These are phyloP conservation scores for Sistotremastrum niveocremeum DNA, from an alignment of 768 basidiomycete genomes.

Conservation along the genomic window DNA sequence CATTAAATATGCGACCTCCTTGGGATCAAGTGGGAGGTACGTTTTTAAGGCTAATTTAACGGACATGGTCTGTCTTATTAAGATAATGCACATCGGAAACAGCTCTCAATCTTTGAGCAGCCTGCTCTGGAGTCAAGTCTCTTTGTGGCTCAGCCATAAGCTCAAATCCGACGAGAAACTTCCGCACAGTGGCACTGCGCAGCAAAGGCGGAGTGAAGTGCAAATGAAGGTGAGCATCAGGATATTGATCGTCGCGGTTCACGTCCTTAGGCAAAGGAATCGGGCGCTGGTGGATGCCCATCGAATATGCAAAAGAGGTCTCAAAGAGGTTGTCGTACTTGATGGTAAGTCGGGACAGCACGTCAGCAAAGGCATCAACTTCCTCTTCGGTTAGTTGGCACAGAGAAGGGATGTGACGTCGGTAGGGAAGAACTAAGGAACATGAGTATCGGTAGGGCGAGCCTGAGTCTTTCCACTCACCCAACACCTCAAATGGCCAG, in stretches of 20 bases:
- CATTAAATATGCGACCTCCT: no score
- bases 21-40: no score
- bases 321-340: slow-evolving; percentile 71
- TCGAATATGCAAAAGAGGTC: slow-evolving; percentile 86
- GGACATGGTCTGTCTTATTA: slow-evolving; percentile 3
- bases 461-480: slow-evolving; percentile 25
- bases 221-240: slow-evolving; percentile 70
- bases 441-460: background rate
- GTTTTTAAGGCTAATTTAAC: no score
- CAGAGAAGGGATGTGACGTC: slow-evolving; percentile 66
- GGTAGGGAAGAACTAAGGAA: slow-evolving; percentile 54
- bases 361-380: slow-evolving; percentile 46
- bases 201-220: slow-evolving; percentile 81
- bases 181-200: slow-evolving; percentile 67
- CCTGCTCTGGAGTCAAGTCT: slow-evolving; percentile 82
- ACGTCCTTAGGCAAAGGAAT: slow-evolving; percentile 27
- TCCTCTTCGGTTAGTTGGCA: slow-evolving; percentile 47
- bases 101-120: slow-evolving; percentile 48
- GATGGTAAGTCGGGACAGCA: slow-evolving; percentile 49
- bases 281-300: slow-evolving; percentile 87
- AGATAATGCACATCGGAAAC: slow-evolving; percentile 52
- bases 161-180: slow-evolving; percentile 88
- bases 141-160: slow-evolving; percentile 85
- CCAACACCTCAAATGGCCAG: slow-evolving; percentile 82
- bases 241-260: slow-evolving; percentile 27